phyloP scores from a whole-genome alignment of 139 green algal genomes.

The Closterium sp. region DNA sequence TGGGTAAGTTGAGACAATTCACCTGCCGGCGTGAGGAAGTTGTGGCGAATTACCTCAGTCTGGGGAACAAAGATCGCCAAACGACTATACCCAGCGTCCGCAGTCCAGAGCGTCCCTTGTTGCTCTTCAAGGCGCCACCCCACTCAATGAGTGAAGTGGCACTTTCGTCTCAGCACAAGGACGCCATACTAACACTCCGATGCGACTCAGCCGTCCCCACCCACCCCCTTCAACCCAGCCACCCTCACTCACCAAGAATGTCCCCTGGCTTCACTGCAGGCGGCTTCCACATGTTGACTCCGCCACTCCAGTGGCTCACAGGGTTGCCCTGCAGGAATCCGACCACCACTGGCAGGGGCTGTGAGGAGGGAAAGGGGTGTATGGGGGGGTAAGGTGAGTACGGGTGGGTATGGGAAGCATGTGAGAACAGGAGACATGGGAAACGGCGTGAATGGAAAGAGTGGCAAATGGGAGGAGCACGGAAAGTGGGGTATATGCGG shows the following conservation, averaged over 20 bases:
- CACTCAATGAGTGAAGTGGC: too few species aligned
- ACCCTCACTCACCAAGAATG: background rate
- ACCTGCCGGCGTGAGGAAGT: too few species aligned
- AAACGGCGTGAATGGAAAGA: background rate
- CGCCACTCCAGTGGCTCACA: background rate
- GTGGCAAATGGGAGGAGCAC: too few species aligned
- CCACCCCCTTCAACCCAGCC: background rate
- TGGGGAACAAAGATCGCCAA: too few species aligned
- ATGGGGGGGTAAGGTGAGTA: background rate
- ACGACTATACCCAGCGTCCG: too few species aligned
- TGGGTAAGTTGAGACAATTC: too few species aligned
- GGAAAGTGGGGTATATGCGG: background rate
- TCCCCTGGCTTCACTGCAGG: background rate
- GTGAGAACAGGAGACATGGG: background rate
- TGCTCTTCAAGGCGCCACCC: too few species aligned
- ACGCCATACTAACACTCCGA: too few species aligned
- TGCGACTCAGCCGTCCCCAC: background rate
- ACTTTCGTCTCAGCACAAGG: too few species aligned
- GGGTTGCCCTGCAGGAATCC: background rate
- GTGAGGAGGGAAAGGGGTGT: background rate
- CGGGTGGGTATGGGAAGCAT: too few species aligned
- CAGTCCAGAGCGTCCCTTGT: too few species aligned
- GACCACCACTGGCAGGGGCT: background rate
- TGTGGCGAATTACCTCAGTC: too few species aligned
- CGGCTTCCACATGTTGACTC: background rate